Percentiles rank a stretch among this genome's conserved stretches.
Evolutionary conservation across 768 basidiomycete species (phyloP).

Genomic region (Leccinum incarnatum): DNA sequence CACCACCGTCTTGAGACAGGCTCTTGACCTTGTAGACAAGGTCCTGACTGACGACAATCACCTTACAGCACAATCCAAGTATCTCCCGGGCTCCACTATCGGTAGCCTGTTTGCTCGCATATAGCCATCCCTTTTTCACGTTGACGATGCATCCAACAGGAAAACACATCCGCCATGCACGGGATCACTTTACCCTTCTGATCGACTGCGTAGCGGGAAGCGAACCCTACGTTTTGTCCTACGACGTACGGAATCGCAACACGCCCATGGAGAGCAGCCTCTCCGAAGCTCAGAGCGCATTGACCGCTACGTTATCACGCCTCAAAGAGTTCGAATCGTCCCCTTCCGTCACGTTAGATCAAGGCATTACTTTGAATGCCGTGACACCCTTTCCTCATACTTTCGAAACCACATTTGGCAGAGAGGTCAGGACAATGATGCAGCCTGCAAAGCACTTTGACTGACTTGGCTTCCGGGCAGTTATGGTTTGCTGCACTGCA

Average conservation of each 20-base stretch:
- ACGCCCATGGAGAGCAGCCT: conserved; percentile 80
- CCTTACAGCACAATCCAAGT: conserved; percentile 63
- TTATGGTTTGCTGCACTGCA: conserved; percentile 86
- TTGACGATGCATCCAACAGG: conserved; percentile 41
- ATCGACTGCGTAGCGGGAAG: conserved; percentile 49
- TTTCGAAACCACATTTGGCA: conserved; percentile 75
- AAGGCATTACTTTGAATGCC: conserved; percentile 70
- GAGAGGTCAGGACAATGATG: conserved; percentile 54
- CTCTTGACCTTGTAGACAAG: conserved; percentile 67
- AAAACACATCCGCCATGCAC: conserved; percentile 82
- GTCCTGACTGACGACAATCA: conserved; percentile 67
- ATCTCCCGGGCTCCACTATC: conserved; percentile 85
- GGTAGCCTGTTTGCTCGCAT: conserved; percentile 41
- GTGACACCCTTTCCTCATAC: conserved; percentile 76
- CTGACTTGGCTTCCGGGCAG: conserved; percentile 35
- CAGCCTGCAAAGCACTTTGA: not conserved
- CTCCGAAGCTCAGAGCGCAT: conserved; percentile 53
- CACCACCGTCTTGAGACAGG: conserved; percentile 66
- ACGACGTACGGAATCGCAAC: conserved; percentile 73
- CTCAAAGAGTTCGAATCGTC: conserved; percentile 47
- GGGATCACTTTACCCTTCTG: conserved; percentile 77
- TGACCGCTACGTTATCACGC: conserved; percentile 53
- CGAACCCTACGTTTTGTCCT: conserved; percentile 57
- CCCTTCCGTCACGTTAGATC: conserved; percentile 47
- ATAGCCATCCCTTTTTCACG: not conserved